phyloP scores from a whole-genome alignment of 176 grass and related monocot species.

The Cenchrus purpureus region DNA sequence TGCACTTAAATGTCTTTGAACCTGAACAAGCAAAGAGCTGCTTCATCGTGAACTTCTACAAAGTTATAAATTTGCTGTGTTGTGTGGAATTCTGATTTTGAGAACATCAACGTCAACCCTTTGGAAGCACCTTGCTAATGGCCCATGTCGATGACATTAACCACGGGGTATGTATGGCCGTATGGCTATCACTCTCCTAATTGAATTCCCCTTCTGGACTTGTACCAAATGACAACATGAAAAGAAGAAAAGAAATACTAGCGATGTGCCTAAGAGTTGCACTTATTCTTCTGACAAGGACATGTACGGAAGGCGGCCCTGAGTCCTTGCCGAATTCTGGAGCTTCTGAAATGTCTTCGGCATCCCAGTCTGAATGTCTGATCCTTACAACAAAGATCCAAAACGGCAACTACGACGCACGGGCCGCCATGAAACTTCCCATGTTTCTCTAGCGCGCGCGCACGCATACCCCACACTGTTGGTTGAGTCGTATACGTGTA shows the following conservation, averaged over 20 bases:
- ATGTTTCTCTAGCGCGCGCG: slow-evolving; percentile 8
- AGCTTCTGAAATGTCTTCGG: slow-evolving; percentile 12
- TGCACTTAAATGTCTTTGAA: neutral
- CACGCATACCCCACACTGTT: neutral
- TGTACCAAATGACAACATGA: neutral
- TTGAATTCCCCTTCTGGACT: slow-evolving; percentile 13
- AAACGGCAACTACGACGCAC: slow-evolving; percentile 16
- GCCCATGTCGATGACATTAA: slow-evolving; percentile 12
- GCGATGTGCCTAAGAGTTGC: slow-evolving; percentile 35
- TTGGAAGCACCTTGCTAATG: slow-evolving; percentile 9
- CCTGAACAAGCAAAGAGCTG: neutral
- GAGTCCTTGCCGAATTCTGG: neutral
- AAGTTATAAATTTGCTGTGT: neutral
- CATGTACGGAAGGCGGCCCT: neutral
- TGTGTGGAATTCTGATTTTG: neutral
- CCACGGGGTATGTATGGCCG: neutral
- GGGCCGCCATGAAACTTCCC: slow-evolving; percentile 31
- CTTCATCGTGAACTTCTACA: neutral
- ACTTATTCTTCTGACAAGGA: slow-evolving; percentile 8
- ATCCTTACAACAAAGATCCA: slow-evolving; percentile 33
- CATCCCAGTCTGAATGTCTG: neutral
- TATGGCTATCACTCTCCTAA: slow-evolving; percentile 1
- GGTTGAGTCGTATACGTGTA: too few relatives aligned
- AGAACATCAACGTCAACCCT: slow-evolving; percentile 11
- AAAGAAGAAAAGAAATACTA: slow-evolving; percentile 21